Base-by-base conservation (phyloP, 129 eudicot genomes). In the Lactuca saligna region DNA sequence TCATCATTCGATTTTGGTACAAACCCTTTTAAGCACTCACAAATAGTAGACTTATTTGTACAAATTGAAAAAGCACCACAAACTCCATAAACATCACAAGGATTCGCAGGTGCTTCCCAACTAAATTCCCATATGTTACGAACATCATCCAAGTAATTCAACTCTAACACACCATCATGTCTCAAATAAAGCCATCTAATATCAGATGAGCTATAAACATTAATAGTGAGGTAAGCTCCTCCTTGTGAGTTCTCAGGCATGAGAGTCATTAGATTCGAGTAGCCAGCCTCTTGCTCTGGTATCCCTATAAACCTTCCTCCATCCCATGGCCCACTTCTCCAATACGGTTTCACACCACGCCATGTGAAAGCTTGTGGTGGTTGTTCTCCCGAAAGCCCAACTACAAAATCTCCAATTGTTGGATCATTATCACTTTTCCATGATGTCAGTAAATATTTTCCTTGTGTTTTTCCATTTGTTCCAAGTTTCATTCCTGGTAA, bases 21-120 rank as follows among this genome's bases (percentile, higher is more conserved):
- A 71, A 76, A 81, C 37, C 85, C 85, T 56, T 4, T 54, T 44
- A 76, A 42, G 71, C 85, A 81, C 14, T 67, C 69, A 71, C 85
- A 81, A 10, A 17, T 65, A 0, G 64, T 42, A 42, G 63, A 25
- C 8, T 44, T 7, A 5, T 9, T 61, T 9, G 56, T 66, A 41
- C 85, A 81, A 33, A 54, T 57, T 17, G 75, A 78, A 81, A 59
- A 76, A 17, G 65, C 64, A n/a, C 85, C 82, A 50, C 85, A 81
- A 49, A 46, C 61, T 17, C 75, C 82, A 61, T 65, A 81, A n/a
- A 76, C 33, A 42, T 71, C 81, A 59, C 85, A 81, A 55, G 59
- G 34, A 20, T 55, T 56, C 0, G 37, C 7, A 17, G 69, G 81
- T 25, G 55, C 68, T 38, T 1, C 17, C 69, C 78, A 81, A 33